These are phyloP conservation scores for Pseudocercospora crystallina DNA, from an alignment of 2,329 filamentous ascomycete genomes.

Conservation along the genomic window DNA sequence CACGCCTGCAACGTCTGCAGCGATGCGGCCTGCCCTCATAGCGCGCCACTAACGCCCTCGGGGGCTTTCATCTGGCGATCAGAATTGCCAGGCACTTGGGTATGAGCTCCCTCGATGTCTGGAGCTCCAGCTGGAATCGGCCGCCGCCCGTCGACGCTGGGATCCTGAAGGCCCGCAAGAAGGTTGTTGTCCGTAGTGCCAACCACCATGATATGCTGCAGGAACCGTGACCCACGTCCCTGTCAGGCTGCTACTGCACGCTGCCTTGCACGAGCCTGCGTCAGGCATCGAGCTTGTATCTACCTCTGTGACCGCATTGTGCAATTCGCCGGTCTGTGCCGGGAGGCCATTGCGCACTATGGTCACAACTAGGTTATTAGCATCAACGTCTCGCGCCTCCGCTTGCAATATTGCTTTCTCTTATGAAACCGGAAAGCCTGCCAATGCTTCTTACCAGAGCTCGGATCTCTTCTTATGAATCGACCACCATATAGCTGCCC, in stretches of 20 bases:
- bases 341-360: slow-evolving; percentile 20
- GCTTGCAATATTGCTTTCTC: slow-evolving; percentile 13
- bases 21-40: slow-evolving; percentile 14
- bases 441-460: slow-evolving; percentile 19
- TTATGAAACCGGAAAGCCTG: slow-evolving; percentile 12
- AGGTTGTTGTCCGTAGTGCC: slow-evolving; percentile 15
- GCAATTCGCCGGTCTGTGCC: slow-evolving; percentile 20
- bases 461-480: slow-evolving; percentile 13
- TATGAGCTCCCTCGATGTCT: slow-evolving; percentile 1
- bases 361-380: slow-evolving; percentile 24
- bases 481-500: slow-evolving; percentile 13
- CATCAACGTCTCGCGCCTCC: slow-evolving; percentile 24
- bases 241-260: slow-evolving; percentile 18
- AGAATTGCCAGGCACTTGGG: slow-evolving; percentile 14
- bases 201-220: slow-evolving; percentile 24
- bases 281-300: slow-evolving; percentile 22
- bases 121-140: no score
- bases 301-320: slow-evolving; percentile 23
- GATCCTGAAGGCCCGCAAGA: slow-evolving; percentile 11
- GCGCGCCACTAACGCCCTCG: slow-evolving; percentile 8
- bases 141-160: not conserved
- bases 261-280: slow-evolving; percentile 20
- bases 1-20: slow-evolving; percentile 9
- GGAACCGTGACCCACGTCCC: slow-evolving; percentile 21
- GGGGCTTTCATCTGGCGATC: slow-evolving; percentile 14